Percentiles rank a stretch among this genome's conserved stretches.
Conservation (phyloP, 768 basidiomycete species). For the Termitomyces sp. region DNA sequence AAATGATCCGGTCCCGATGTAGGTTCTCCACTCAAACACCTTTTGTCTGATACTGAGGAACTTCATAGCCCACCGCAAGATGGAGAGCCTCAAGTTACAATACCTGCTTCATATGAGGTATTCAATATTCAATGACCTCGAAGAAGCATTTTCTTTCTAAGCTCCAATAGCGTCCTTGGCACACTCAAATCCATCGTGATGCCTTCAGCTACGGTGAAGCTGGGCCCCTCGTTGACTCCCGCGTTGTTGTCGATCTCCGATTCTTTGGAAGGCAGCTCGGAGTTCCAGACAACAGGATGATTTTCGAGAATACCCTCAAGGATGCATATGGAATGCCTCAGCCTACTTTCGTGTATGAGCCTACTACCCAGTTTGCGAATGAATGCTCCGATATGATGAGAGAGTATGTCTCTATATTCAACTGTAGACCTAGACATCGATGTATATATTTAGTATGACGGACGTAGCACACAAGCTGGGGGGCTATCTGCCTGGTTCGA, state of each 20-base stretch:
- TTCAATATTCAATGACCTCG: too few relatives aligned
- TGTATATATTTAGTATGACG: not conserved
- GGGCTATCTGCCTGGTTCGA: not conserved
- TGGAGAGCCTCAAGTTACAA: not conserved
- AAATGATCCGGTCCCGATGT: not conserved
- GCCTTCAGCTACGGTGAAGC: conserved; percentile 30
- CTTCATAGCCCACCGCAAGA: not conserved
- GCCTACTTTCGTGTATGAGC: not conserved
- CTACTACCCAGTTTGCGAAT: not conserved
- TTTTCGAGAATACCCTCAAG: not conserved
- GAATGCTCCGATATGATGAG: not conserved
- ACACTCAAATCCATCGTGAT: conserved; percentile 30
- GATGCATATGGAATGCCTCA: conserved; percentile 3
- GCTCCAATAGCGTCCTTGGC: conserved; percentile 20
- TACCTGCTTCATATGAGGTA: conserved; percentile 1
- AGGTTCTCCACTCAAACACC: not conserved
- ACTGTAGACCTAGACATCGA: not conserved
- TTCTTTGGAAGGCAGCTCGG: not conserved
- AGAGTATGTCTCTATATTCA: not conserved
- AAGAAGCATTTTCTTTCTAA: not conserved
- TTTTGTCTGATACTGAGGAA: not conserved
- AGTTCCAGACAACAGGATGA: not conserved
- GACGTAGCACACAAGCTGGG: not conserved
- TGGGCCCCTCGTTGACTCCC: conserved; percentile 22
- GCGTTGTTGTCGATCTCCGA: conserved; percentile 23